phyloP scores from a whole-genome alignment of 495 filamentous ascomycete species.

The Coniosporium apollinis region DNA sequence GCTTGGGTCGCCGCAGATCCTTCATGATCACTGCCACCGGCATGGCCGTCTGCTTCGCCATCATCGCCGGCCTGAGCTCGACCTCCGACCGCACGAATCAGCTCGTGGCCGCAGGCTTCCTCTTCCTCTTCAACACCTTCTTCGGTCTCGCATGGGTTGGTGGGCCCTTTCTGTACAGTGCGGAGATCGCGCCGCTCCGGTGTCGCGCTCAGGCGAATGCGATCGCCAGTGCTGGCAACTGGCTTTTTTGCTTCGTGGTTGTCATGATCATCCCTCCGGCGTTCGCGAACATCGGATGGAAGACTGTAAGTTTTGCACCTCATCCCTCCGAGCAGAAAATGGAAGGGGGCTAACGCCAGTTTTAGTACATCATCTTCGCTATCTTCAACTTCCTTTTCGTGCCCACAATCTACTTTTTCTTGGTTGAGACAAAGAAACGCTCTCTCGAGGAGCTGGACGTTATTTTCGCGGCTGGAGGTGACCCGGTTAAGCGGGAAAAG shows the following conservation, averaged over 20 bases:
- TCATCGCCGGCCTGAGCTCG: conserved; percentile 36
- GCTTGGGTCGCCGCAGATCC: conserved; percentile 43
- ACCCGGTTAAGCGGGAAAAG: not conserved
- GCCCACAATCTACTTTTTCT: conserved; percentile 8
- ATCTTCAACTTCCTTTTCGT: conserved; percentile 4
- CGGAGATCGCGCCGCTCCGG: conserved; percentile 54
- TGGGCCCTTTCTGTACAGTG: conserved; percentile 61
- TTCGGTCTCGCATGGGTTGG: conserved; percentile 63
- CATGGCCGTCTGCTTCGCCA: conserved; percentile 53
- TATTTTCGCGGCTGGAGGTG: conserved; percentile 1
- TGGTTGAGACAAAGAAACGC: conserved; percentile 2
- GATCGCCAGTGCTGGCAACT: conserved; percentile 31
- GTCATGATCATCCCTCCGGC: conserved; percentile 9
- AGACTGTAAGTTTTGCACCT: no score
- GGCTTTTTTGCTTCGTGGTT: conserved; percentile 3
- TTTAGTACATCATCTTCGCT: no score
- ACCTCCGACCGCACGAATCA: conserved; percentile 18
- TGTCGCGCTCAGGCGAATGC: conserved; percentile 62
- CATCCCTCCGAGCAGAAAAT: no score
- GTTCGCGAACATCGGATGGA: conserved; percentile 5
- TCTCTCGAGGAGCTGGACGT: conserved; percentile 4
- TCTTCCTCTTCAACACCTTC: conserved; percentile 63
- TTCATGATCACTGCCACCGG: conserved; percentile 55
- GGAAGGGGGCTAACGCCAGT: no score
- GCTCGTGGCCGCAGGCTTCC: conserved; percentile 39